Conservation (phyloP, 2,329 filamentous ascomycete genomes). For the Venturia aucupariae region DNA sequence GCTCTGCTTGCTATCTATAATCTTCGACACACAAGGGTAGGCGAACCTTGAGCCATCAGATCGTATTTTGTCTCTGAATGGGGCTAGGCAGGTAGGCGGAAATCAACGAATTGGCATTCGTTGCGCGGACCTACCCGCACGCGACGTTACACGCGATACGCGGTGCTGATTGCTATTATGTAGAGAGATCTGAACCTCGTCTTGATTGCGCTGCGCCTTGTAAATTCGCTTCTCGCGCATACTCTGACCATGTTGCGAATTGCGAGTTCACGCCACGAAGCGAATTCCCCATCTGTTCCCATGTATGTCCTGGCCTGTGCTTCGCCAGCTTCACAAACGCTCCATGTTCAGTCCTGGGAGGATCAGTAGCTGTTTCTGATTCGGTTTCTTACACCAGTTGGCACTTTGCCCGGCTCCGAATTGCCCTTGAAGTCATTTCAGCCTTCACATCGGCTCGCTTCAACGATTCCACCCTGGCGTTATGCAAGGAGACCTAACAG, state of each 20-base stretch:
- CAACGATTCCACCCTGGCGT: neutral
- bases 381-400: neutral
- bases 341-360: neutral
- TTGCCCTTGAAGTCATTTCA: neutral
- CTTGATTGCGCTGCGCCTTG: neutral
- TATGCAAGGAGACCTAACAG: conserved; percentile 2
- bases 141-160: conserved; percentile 1
- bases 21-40: neutral
- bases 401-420: neutral
- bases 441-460: neutral
- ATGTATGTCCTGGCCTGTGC: neutral
- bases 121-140: neutral
- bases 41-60: neutral
- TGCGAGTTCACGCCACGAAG: neutral
- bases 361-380: neutral
- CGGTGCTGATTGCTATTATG: neutral
- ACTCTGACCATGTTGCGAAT: neutral
- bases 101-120: neutral
- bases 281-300: neutral
- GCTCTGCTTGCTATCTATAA: neutral
- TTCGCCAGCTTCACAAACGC: neutral
- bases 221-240: neutral
- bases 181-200: neutral
- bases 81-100: neutral
- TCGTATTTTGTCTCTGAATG: neutral